phyloP scores from a whole-genome alignment of 306 rosid genomes.

The Cicer bijugum region DNA sequence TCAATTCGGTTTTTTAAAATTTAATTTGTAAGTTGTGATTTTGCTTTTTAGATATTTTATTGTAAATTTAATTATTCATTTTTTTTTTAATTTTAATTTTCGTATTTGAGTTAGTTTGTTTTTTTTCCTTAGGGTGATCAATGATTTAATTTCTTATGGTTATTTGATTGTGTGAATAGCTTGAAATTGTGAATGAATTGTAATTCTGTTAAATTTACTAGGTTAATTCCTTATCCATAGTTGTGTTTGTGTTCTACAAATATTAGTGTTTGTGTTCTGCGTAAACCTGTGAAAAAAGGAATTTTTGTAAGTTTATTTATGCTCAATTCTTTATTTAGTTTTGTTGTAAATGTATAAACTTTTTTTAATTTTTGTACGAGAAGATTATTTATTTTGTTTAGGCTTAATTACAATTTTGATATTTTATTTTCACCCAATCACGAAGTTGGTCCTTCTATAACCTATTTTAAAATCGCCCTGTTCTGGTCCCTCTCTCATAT shows the following conservation, averaged over 20 bases:
- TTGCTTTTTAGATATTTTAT: conserved; percentile 4
- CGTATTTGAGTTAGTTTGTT: not conserved
- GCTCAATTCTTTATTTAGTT: not conserved
- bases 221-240: not conserved
- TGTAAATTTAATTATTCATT: not conserved
- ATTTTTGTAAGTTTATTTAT: conserved; percentile 5
- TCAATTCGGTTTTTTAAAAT: conserved; percentile 32
- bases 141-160: not conserved
- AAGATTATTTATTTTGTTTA: not conserved
- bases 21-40: not conserved
- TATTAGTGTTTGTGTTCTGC: not conserved
- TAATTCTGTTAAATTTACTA: conserved; percentile 19
- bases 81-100: not conserved
- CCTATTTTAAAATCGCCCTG: too few species aligned
- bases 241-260: not conserved
- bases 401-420: too few species aligned
- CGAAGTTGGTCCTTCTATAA: too few species aligned
- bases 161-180: conserved; percentile 22
- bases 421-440: too few species aligned
- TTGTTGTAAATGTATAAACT: conserved; percentile 7
- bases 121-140: not conserved
- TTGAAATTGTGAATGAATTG: conserved; percentile 36
- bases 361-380: not conserved
- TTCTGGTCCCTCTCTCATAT: too few species aligned
- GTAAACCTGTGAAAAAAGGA: not conserved